Conservation (phyloP, 768 basidiomycete genomes). For the Naganishia onofrii region DNA sequence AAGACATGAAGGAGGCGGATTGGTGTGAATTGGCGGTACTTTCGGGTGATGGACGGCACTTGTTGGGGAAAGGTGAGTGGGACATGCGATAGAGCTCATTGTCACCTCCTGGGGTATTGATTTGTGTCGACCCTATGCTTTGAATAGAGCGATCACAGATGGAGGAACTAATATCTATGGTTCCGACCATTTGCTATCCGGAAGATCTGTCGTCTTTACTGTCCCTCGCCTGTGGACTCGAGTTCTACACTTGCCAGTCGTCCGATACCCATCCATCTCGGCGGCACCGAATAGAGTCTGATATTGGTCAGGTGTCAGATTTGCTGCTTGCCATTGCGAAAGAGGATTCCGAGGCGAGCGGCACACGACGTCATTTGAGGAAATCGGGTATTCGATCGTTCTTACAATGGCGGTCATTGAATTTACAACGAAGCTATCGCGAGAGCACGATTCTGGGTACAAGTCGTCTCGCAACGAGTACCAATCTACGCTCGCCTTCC, state of each 20-base stretch:
- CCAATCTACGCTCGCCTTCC: not conserved
- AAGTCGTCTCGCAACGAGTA: not conserved
- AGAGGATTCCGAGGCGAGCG: not conserved
- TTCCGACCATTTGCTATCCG: constrained; percentile 24
- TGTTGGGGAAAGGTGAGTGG: constrained; percentile 17
- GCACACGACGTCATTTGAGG: constrained; percentile 1
- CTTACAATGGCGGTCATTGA: constrained; percentile 9
- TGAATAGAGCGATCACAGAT: constrained; percentile 13
- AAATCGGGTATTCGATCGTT: constrained; percentile 12
- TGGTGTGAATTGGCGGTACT: constrained; percentile 25
- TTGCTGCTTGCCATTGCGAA: not conserved
- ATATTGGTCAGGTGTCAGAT: not conserved
- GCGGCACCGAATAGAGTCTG: not conserved
- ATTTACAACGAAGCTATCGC: not conserved
- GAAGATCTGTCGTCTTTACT: constrained; percentile 17
- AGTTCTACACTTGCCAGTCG: not conserved
- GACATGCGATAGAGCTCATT: not conserved
- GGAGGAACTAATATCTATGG: constrained; percentile 6
- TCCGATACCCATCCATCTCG: too few species aligned
- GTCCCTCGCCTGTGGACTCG: constrained; percentile 11
- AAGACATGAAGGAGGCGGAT: not conserved
- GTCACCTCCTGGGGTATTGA: not conserved
- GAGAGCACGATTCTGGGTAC: constrained; percentile 2
- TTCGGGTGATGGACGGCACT: constrained; percentile 22
- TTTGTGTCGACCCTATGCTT: too few species aligned